Percentiles rank a stretch among this genome's conserved stretches.
Conservation (phyloP, 192 early-diverging fungal genomes). For the Phlyctochytrium bullatum region DNA sequence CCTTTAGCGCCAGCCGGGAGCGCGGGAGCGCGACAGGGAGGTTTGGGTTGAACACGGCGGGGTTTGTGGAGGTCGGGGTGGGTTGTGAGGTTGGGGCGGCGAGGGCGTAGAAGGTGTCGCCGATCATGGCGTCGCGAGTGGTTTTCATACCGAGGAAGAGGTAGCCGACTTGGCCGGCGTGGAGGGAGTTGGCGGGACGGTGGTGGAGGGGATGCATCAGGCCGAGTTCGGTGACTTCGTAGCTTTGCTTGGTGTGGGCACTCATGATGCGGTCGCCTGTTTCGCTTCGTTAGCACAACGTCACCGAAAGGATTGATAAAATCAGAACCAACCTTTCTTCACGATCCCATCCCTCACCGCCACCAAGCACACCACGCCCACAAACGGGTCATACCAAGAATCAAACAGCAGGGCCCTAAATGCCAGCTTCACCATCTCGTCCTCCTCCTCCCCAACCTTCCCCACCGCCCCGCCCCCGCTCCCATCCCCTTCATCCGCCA, state of each 20-base stretch:
- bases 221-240: conserved; percentile 88
- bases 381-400: conserved; percentile 96
- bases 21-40: conserved; percentile 38
- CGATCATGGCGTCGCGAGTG: conserved; percentile 87
- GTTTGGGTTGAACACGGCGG: conserved; percentile 8
- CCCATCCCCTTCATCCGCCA: too few species aligned
- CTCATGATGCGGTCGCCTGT: conserved; percentile 79
- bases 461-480: too few species aligned
- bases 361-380: conserved; percentile 93
- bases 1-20: conserved; percentile 59
- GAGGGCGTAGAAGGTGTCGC: conserved; percentile 85
- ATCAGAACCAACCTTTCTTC: conserved; percentile 52
- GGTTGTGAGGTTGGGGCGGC: conserved; percentile 10
- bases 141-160: conserved; percentile 90
- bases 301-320: neutral
- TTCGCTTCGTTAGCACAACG: too few species aligned
- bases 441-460: too few species aligned
- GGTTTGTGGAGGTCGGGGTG: neutral
- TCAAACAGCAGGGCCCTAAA: conserved; percentile 93
- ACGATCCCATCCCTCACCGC: conserved; percentile 83
- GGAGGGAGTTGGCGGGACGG: conserved; percentile 39
- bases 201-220: conserved; percentile 91
- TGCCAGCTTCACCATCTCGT: conserved; percentile 29
- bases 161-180: conserved; percentile 78
- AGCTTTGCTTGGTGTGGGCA: conserved; percentile 69